Evolutionary conservation across 78 protist genomes (phyloP), one percentile per base, ranked within the genome.

Genomic region (Polysphondylium violaceum): DNA sequence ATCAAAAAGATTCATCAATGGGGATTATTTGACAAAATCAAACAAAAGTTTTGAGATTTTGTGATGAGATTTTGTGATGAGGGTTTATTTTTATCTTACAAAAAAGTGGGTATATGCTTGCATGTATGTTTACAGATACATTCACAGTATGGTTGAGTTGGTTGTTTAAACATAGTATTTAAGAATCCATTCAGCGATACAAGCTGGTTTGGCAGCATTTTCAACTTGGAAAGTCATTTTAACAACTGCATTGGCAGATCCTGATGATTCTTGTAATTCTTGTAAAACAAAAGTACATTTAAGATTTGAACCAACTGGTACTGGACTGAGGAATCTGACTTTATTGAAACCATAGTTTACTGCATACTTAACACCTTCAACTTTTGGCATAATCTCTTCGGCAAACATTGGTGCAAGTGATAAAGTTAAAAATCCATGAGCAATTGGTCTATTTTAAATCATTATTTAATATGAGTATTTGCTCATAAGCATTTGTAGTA

Each of bases 341-440:
- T 88, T 88, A 38, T 88, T 88, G 55, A 88, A 73, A 23, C 94
- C 94, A 44, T 64, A 75, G 31, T 88, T 88, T 27, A 88, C 77
- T 17, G 63, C 74, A 69, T 77, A 77, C 38, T 88, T 59, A 31
- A 73, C 38, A 23, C 87, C 94, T 38, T 76, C 94, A 25, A 88
- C 68, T 38, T 74, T 88, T 38, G 94, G 94, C 74, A 88, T 61
- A 33, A 75, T 36, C 36, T 88, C 94, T 29, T 73, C 94, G 25
- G 87, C 79, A 59, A 88, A 88, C 94, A 83, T 68, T 83, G 90
- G 90, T 74, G 93, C 86, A 38, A 77, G 55, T 75, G 94, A 73
- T 67, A 71, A 67, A 43, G 73, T 88, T 50, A 77, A 76, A 40
- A 75, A 77, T 16, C 79, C 78, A 88, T 76, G 94, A 21, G 87